A percentile compares a stretch with the other conserved stretches of the same genome.
phyloP scores from a whole-genome alignment of 441 rosid genomes.

The Corymbia calophylla region DNA sequence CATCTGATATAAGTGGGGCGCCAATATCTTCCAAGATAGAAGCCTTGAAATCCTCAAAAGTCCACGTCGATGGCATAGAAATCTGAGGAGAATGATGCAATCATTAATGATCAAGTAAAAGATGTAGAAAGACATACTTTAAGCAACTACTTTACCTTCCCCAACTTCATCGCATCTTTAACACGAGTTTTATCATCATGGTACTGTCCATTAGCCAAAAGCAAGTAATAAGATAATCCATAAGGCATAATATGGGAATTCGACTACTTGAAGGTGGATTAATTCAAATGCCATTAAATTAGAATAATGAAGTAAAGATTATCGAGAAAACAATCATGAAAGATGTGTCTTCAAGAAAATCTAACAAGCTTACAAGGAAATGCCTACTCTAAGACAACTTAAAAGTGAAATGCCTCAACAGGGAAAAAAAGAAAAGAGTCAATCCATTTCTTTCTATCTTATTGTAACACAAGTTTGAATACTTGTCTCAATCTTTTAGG shows the following conservation, averaged over 20 bases:
- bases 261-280: background rate
- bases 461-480: background rate
- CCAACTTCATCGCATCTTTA: constrained; percentile 75
- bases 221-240: background rate
- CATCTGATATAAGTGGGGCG: constrained; percentile 51
- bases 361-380: background rate
- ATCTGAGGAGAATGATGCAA: constrained; percentile 31
- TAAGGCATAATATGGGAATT: background rate
- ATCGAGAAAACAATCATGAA: background rate
- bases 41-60: constrained; percentile 74
- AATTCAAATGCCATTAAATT: background rate
- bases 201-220: constrained; percentile 34
- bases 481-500: background rate
- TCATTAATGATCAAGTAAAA: background rate
- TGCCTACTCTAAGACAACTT: background rate
- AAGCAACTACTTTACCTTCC: constrained; percentile 45
- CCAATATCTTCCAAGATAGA: constrained; percentile 46
- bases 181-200: constrained; percentile 70
- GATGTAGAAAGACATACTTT: background rate
- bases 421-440: background rate
- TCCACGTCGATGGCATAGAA: constrained; percentile 48
- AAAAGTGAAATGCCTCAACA: background rate
- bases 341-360: background rate
- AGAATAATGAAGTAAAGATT: background rate
- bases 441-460: background rate